Evolutionary conservation across 2,329 filamentous ascomycete genomes (phyloP), one percentile per base, ranked within the genome.

Genomic region (Paracamarosporium sp.): DNA sequence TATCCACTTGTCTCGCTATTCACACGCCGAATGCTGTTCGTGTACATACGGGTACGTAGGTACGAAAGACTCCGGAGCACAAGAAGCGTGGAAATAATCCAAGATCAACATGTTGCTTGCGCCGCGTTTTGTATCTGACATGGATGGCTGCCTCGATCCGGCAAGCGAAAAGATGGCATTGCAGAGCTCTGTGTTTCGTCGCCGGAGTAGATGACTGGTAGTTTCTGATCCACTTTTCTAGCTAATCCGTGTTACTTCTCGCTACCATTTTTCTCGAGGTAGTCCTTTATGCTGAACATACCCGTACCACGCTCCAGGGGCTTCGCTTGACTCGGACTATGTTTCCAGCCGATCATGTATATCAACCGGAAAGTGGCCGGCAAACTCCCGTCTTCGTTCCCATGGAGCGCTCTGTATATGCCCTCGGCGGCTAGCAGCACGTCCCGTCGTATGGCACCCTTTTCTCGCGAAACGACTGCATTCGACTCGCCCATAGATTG

Each of bases 271-370:
- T 70, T 67, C 55, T 83, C 87, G 20, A 91, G 75, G 17, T 97
- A 82, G 75, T 98, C 93, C 76, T 95, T 96, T 61, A 99, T 83
- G 76, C 91, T 97, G 40, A 97, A 80, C 72, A 97, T 84, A 9
- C 92, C 95, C 63, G 90, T 96, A 0, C 95, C 95, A 65, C 95
- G 86, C 64, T 89, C 79, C 56, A 98, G 79, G 5, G 95, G 93
- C 77, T 94, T 83, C 2, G 89, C 83, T 78, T 98, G 93, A 52
- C 88, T 86, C 28, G 85, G 84, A 1, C 91, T 89, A 65, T 93
- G 91, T 74, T 94, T 96, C 95, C 95, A 99, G 0, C 95, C 95
- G 77, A 99, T 99, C 93, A 98, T 97, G 77, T 95, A 97, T 60
- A 99, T 97, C 67, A 97, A 85, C 66, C 95, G 86, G 73, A 97